Evolutionary conservation across 1,284 basidiomycete genomes (phyloP).

Genomic region (Cerrena zonata): DNA sequence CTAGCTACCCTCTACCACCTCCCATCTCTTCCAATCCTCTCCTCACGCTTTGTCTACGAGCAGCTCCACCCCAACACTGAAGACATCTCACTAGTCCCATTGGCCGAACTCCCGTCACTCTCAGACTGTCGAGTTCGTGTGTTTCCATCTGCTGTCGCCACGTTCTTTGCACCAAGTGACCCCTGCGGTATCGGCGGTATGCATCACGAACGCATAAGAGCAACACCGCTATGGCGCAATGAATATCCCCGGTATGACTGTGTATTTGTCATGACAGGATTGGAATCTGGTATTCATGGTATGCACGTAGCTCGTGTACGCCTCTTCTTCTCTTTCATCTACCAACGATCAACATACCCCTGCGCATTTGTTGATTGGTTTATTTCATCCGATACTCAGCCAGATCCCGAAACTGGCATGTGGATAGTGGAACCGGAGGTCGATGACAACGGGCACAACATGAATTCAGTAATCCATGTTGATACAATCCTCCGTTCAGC

Average conservation of each 20-base stretch:
- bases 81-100: too few relatives aligned
- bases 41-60: too few relatives aligned
- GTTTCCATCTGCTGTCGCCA: slow-evolving; percentile 24
- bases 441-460: background rate
- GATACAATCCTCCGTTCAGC: slow-evolving; percentile 7
- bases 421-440: slow-evolving; percentile 18
- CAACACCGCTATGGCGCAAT: slow-evolving; percentile 7
- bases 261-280: slow-evolving; percentile 1
- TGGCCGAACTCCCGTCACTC: too few relatives aligned
- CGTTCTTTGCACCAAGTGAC: slow-evolving; percentile 28
- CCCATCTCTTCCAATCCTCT: too few relatives aligned
- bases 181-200: slow-evolving; percentile 23
- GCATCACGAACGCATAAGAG: slow-evolving; percentile 24
- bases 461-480: background rate
- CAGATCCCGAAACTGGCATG: slow-evolving; percentile 18
- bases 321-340: slow-evolving; percentile 8
- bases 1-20: too few relatives aligned
- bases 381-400: slow-evolving; percentile 8
- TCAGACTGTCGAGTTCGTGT: slow-evolving; percentile 16
- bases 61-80: too few relatives aligned
- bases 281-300: background rate
- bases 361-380: slow-evolving; percentile 21
- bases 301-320: slow-evolving; percentile 11
- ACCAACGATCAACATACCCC: slow-evolving; percentile 5
- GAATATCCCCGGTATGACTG: slow-evolving; percentile 5